Evolutionary conservation across 2,329 filamentous ascomycete species (phyloP).

Genomic region (Scedosporium minutisporum): DNA sequence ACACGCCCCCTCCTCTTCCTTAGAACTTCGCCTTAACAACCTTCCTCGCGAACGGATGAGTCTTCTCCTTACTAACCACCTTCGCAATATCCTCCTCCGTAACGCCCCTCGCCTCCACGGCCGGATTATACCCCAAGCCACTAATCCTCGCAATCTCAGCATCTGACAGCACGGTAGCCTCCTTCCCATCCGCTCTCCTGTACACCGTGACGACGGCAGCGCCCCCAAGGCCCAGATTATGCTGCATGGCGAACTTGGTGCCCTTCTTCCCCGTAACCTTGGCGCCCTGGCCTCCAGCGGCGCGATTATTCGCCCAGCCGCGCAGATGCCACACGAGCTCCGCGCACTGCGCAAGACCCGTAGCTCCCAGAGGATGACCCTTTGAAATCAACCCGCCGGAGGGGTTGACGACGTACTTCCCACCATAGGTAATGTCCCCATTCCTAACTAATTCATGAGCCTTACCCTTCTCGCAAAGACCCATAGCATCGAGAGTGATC

Average conservation of each 20-base stretch:
- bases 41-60: slow-evolving; percentile 66
- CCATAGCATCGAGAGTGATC: slow-evolving; percentile 78
- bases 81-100: slow-evolving; percentile 64
- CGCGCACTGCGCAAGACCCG: slow-evolving; percentile 89
- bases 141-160: slow-evolving; percentile 56
- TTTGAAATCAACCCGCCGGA: slow-evolving; percentile 93
- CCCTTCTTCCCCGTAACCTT: slow-evolving; percentile 24
- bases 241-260: slow-evolving; percentile 71
- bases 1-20: not conserved
- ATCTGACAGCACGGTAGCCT: slow-evolving; percentile 49
- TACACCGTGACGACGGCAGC: slow-evolving; percentile 88
- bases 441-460: slow-evolving; percentile 82
- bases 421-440: slow-evolving; percentile 88
- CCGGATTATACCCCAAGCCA: slow-evolving; percentile 81
- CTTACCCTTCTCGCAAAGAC: slow-evolving; percentile 67
- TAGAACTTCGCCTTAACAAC: slow-evolving; percentile 29
- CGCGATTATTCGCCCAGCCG: slow-evolving; percentile 89
- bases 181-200: slow-evolving; percentile 67
- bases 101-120: slow-evolving; percentile 80
- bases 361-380: slow-evolving; percentile 88
- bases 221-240: slow-evolving; percentile 87
- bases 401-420: slow-evolving; percentile 77
- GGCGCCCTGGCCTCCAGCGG: slow-evolving; percentile 27
- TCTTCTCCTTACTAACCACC: slow-evolving; percentile 57
- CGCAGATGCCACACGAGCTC: slow-evolving; percentile 93